Percentiles rank a stretch among this genome's conserved stretches.
Conservation (phyloP, 1,139 yeast species). For the Yamadazyma conglobata region DNA sequence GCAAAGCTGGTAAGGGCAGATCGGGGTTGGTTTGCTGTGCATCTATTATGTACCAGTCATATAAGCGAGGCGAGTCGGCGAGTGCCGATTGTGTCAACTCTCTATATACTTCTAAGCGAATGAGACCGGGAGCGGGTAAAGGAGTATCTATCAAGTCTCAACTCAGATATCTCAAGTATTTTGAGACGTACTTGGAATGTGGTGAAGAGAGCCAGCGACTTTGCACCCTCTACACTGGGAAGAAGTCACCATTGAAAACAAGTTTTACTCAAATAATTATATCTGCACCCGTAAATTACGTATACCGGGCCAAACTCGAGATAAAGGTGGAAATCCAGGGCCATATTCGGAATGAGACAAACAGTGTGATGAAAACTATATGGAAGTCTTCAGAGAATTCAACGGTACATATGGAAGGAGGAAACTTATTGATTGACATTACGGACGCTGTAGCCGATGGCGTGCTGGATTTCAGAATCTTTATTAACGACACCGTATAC, state of each 20-base stretch:
- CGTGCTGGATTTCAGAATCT: conserved; percentile 4
- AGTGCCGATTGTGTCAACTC: conserved; percentile 45
- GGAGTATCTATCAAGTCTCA: conserved; percentile 80
- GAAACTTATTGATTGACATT: no score
- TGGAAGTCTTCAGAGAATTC: no score
- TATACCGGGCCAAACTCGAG: no score
- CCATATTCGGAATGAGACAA: no score
- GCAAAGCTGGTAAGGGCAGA: conserved; percentile 90
- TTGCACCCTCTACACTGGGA: no score
- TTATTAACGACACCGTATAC: conserved; percentile 13
- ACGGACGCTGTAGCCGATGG: no score
- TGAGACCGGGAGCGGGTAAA: conserved; percentile 51
- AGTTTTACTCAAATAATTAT: no score
- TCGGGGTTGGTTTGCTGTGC: conserved; percentile 79
- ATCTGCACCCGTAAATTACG: no score
- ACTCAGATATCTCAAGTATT: conserved; percentile 60
- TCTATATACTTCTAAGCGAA: conserved; percentile 55
- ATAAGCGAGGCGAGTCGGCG: conserved; percentile 11
- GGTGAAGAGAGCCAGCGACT: conserved; percentile 7
- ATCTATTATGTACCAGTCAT: conserved; percentile 52
- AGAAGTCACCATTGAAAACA: no score
- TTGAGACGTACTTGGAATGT: conserved; percentile 31
- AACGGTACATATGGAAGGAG: no score
- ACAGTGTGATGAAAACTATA: no score
- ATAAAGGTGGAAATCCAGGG: no score